Conservation (phyloP, 2,329 filamentous ascomycete genomes). For the Cercospora brassicicola region DNA sequence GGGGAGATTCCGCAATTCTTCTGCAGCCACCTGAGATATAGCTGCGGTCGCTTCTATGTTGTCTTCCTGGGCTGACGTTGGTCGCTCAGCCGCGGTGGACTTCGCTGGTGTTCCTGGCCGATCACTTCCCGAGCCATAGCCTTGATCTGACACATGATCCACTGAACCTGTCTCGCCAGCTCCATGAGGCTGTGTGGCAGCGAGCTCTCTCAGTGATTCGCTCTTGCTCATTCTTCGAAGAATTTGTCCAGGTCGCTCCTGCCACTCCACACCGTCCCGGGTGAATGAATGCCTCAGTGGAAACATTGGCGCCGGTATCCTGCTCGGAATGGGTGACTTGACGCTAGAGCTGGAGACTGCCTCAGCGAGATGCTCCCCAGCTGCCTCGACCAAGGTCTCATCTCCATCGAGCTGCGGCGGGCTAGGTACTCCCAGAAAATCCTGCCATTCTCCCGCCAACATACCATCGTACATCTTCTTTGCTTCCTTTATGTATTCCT, state of each 20-base stretch:
- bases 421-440: not conserved
- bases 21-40: not conserved
- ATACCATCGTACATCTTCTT: not conserved
- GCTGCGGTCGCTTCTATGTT: not conserved
- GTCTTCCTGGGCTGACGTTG: not conserved
- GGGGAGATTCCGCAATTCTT: not conserved
- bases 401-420: not conserved
- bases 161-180: not conserved
- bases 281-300: constrained; percentile 1
- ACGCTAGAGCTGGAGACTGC: not conserved
- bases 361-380: not conserved
- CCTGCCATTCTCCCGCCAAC: not conserved
- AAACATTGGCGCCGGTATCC: not conserved
- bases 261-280: not conserved
- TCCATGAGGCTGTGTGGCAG: not conserved
- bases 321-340: not conserved
- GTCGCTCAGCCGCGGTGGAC: not conserved
- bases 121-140: not conserved
- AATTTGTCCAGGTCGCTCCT: not conserved
- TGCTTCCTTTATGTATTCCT: not conserved
- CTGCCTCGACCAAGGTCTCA: not conserved
- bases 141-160: not conserved
- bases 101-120: not conserved
- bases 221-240: not conserved
- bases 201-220: not conserved